A percentile compares a stretch with the other conserved stretches of the same genome.
phyloP scores from a whole-genome alignment of 148 eudicot species.

The Chenopodium quinoa region DNA sequence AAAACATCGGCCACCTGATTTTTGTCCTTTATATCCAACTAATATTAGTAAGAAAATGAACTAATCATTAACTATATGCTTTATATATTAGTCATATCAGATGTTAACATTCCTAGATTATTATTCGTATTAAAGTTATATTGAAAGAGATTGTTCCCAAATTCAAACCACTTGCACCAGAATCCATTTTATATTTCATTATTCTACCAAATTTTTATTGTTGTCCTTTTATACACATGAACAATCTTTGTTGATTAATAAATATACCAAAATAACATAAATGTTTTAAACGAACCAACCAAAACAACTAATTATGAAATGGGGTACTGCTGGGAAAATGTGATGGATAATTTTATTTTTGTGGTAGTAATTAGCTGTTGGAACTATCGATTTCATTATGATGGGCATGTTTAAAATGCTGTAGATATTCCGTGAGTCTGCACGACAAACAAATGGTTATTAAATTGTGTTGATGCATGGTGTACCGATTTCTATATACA shows the following conservation, averaged over 20 bases:
- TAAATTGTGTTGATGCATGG: neutral
- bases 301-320: neutral
- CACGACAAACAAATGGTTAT: too few relatives aligned
- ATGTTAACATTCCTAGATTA: neutral
- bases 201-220: conserved; percentile 7
- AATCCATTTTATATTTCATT: neutral
- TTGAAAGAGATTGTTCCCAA: too few relatives aligned
- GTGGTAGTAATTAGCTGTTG: neutral
- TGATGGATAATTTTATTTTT: neutral
- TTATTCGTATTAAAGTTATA: neutral
- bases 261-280: conserved; percentile 4
- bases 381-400: neutral
- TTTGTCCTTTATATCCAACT: conserved; percentile 9
- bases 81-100: neutral
- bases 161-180: too few relatives aligned
- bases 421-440: too few relatives aligned
- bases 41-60: neutral
- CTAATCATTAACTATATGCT: conserved; percentile 10
- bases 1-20: conserved; percentile 15
- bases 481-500: neutral
- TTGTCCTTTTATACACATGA: neutral
- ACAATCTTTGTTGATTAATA: neutral
- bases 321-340: neutral
- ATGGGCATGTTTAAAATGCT: neutral
- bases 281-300: conserved; percentile 8